A percentile compares a stretch with the other conserved stretches of the same genome.
phyloP scores from a whole-genome alignment of 345 rosid genomes.

The Camelina neglecta region DNA sequence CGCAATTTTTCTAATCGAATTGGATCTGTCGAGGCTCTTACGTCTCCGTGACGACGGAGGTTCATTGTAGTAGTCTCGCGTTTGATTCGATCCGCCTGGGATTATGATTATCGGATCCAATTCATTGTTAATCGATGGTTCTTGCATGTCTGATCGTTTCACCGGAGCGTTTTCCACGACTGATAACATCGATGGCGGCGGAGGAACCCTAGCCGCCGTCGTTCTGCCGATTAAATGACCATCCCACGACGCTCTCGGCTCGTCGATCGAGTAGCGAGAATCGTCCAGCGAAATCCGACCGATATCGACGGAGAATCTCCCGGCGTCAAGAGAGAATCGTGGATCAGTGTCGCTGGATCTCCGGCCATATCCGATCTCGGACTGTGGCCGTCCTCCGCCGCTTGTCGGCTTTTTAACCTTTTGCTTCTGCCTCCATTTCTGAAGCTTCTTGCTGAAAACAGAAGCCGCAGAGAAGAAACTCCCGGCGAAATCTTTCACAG shows the following conservation, averaged over 20 bases:
- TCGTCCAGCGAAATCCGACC: constrained; percentile 53
- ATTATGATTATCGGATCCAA: constrained; percentile 46
- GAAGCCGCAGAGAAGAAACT: constrained; percentile 96
- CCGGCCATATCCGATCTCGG: constrained; percentile 88
- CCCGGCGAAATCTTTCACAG: constrained; percentile 60
- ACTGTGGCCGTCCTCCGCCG: constrained; percentile 54
- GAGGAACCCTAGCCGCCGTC: constrained; percentile 48
- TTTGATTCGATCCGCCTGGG: constrained; percentile 91
- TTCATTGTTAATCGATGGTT: constrained; percentile 20
- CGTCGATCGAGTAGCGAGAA: constrained; percentile 78
- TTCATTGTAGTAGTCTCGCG: constrained; percentile 86
- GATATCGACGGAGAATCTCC: constrained; percentile 45
- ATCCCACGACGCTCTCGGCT: constrained; percentile 85
- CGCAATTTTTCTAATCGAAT: constrained; percentile 67
- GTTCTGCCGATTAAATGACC: constrained; percentile 69
- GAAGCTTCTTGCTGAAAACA: constrained; percentile 90
- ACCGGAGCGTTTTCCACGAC: constrained; percentile 75
- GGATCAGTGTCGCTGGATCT: constrained; percentile 94
- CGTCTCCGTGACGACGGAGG: constrained; percentile 76
- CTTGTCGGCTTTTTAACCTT: constrained; percentile 69
- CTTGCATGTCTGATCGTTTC: constrained; percentile 66
- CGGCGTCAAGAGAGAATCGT: constrained; percentile 61
- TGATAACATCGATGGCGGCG: constrained; percentile 85
- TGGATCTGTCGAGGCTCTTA: constrained; percentile 88
- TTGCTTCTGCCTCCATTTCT: constrained; percentile 93